Conservation (phyloP, 805 yeast genomes). For the Monosporozyma unispora region DNA sequence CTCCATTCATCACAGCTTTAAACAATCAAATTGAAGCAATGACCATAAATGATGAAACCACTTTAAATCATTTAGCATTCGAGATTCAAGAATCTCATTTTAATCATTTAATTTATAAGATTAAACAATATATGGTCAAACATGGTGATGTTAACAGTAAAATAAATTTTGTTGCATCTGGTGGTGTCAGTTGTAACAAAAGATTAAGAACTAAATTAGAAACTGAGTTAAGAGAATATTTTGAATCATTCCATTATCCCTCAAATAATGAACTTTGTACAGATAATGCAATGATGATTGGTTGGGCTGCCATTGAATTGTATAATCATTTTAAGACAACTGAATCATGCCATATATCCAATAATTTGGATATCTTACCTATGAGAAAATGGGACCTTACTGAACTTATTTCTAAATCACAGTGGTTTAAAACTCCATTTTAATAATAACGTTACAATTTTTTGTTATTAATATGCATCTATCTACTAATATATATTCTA, state of each 20-base stretch:
- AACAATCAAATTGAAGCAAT: constrained; percentile 27
- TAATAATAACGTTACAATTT: not conserved
- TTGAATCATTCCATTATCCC: constrained; percentile 54
- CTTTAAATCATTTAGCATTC: constrained; percentile 41
- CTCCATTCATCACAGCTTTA: constrained; percentile 58
- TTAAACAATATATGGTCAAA: constrained; percentile 27
- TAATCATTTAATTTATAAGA: constrained; percentile 60
- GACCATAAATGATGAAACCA: constrained; percentile 15
- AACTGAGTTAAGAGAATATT: constrained; percentile 26
- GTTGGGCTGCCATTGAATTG: constrained; percentile 91
- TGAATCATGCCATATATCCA: constrained; percentile 32
- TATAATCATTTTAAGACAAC: constrained; percentile 20
- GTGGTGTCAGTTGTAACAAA: constrained; percentile 85
- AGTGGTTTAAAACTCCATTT: constrained; percentile 33
- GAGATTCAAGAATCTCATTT: constrained; percentile 59
- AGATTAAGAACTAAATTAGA: constrained; percentile 42
- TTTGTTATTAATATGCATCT: not conserved
- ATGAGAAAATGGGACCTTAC: constrained; percentile 75
- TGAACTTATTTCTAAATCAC: constrained; percentile 40
- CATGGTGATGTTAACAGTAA: constrained; percentile 34
- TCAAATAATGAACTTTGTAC: constrained; percentile 60
- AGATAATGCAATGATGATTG: constrained; percentile 95
- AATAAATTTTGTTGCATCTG: constrained; percentile 60
- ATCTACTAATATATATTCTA: not conserved
- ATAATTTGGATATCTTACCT: constrained; percentile 53